These are phyloP conservation scores for Tuber aestivum DNA, from an alignment of 495 filamentous ascomycete species.

Conservation along the genomic window DNA sequence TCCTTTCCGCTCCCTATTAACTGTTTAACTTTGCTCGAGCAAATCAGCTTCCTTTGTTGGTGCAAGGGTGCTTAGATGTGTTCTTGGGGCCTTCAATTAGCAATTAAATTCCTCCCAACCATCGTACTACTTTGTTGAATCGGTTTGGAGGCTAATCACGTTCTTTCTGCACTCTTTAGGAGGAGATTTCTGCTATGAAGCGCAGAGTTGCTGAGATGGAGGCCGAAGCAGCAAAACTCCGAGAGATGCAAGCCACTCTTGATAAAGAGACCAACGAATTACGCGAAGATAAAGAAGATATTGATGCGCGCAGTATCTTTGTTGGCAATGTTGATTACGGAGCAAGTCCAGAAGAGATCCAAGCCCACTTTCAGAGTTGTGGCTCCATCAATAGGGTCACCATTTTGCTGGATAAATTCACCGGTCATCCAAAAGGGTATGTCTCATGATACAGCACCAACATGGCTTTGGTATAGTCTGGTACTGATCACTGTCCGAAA, in stretches of 20 bases:
- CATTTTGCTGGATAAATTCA: slow-evolving; percentile 95
- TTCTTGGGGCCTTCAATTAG: neutral
- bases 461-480: slow-evolving; percentile 2
- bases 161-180: slow-evolving; percentile 47
- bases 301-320: slow-evolving; percentile 93
- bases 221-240: slow-evolving; percentile 88
- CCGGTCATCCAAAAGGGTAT: slow-evolving; percentile 96
- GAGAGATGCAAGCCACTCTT: slow-evolving; percentile 89
- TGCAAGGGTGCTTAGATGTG: neutral
- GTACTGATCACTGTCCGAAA: slow-evolving; percentile 31
- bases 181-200: slow-evolving; percentile 98
- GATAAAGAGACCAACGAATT: slow-evolving; percentile 78
- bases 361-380: slow-evolving; percentile 96
- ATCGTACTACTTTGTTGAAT: neutral
- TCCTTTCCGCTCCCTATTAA: slow-evolving; percentile 1
- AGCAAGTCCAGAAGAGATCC: slow-evolving; percentile 95
- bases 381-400: slow-evolving; percentile 98
- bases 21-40: neutral
- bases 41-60: slow-evolving; percentile 1
- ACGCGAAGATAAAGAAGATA: slow-evolving; percentile 88
- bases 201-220: slow-evolving; percentile 98
- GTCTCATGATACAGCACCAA: slow-evolving; percentile 40
- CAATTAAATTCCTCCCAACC: neutral
- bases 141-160: neutral
- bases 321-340: slow-evolving; percentile 99